A percentile compares a stretch with the other conserved stretches of the same genome.
Evolutionary conservation across 2,329 filamentous ascomycete genomes (phyloP).

Genomic region (Neocucurbitaria cava): DNA sequence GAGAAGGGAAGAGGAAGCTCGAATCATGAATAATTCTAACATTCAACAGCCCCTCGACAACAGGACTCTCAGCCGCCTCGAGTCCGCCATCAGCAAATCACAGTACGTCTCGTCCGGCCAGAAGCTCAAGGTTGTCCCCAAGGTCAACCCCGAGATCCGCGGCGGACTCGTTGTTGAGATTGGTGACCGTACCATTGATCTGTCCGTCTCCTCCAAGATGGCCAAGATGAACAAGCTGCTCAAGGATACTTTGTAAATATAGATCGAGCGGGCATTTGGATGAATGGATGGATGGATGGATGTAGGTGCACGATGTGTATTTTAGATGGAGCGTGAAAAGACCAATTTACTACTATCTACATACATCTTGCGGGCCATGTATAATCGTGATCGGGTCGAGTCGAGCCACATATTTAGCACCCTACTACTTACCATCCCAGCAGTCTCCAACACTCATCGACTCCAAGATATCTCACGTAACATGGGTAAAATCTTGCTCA

Average conservation of each 20-base stretch:
- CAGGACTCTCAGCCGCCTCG: slow-evolving; percentile 84
- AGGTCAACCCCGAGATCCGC: slow-evolving; percentile 93
- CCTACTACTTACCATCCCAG: too few relatives aligned
- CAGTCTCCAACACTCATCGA: too few relatives aligned
- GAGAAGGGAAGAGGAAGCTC: not conserved
- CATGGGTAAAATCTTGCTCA: too few relatives aligned
- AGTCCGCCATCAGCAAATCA: slow-evolving; percentile 88
- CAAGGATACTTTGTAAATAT: slow-evolving; percentile 90
- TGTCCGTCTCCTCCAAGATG: slow-evolving; percentile 93
- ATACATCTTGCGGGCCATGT: too few relatives aligned
- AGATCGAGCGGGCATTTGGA: slow-evolving; percentile 15
- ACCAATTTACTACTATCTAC: slow-evolving; percentile 28
- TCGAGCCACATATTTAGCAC: too few relatives aligned
- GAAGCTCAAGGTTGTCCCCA: slow-evolving; percentile 97
- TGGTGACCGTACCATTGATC: slow-evolving; percentile 96
- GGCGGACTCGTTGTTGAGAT: slow-evolving; percentile 96
- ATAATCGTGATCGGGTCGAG: too few relatives aligned
- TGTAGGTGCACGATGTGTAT: slow-evolving; percentile 41
- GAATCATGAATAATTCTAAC: slow-evolving; percentile 16
- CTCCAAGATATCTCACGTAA: too few relatives aligned
- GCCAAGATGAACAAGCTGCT: slow-evolving; percentile 99
- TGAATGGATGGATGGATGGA: too few relatives aligned
- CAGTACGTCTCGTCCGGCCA: slow-evolving; percentile 87
- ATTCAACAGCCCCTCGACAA: slow-evolving; percentile 75
- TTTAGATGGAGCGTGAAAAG: slow-evolving; percentile 42